Conservation (phyloP, 2,329 filamentous ascomycete species). For the Colletotrichum sp. region DNA sequence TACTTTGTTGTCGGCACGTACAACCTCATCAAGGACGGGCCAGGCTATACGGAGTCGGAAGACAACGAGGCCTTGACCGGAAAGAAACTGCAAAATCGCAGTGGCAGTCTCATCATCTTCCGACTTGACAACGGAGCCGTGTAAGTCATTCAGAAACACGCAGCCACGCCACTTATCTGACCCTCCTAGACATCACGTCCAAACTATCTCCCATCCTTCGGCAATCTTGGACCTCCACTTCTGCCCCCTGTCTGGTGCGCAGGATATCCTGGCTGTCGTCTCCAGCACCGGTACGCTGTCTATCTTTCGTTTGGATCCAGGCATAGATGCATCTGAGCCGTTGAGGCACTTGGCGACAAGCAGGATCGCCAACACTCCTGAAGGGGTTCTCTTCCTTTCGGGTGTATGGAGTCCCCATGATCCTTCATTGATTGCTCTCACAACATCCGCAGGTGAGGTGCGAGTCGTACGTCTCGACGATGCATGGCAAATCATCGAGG, state of each 20-base stretch:
- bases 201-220: conserved; percentile 68
- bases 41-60: neutral
- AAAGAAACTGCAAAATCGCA: conserved; percentile 64
- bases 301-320: conserved; percentile 62
- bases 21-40: conserved; percentile 63
- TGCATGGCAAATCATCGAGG: conserved; percentile 40
- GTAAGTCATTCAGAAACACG: conserved; percentile 51
- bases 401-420: conserved; percentile 73
- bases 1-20: conserved; percentile 88
- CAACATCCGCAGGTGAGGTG: conserved; percentile 72
- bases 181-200: conserved; percentile 53
- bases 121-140: conserved; percentile 54
- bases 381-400: conserved; percentile 71
- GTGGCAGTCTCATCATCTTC: conserved; percentile 76
- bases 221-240: conserved; percentile 90
- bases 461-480: conserved; percentile 55
- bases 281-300: conserved; percentile 77
- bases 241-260: conserved; percentile 52
- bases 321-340: conserved; percentile 31
- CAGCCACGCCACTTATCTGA: neutral
- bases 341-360: conserved; percentile 48
- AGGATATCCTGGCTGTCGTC: conserved; percentile 71
- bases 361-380: conserved; percentile 53
- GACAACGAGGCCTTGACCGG: neutral
- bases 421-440: conserved; percentile 66